Base-by-base conservation (phyloP, 768 basidiomycete species). In the Tylopilus plumbeoviolaceoides region DNA sequence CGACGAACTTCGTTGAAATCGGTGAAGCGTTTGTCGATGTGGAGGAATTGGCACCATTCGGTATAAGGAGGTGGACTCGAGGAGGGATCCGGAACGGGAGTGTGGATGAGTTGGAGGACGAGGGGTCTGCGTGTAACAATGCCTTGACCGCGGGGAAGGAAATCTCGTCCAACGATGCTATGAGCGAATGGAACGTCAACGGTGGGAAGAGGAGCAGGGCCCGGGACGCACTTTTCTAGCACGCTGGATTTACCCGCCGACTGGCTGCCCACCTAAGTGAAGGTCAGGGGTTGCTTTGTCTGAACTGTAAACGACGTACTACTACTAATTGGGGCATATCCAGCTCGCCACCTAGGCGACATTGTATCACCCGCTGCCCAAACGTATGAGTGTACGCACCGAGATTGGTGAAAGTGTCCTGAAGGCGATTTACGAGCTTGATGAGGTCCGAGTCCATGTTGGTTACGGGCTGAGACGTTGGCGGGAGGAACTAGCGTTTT, bases 21-120 rank as follows among this genome's bases (percentile, higher is more conserved):
- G n/a, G 92, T 94, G 73, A 94, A 98, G 38, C 90, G 83, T 68
- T 91, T 91, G 79, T 98, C 95, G 51, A 95, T 78, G 69, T 99
- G 97, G 27, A 98, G 80, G 72, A 99, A 99, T 70, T 98, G 97
- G 42, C 84, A 95, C 86, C 95, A 98, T 79, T 98, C 95, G 1
- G 83, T 78, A 59, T 80, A 78, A 23, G 69, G 54, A 15, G 75
- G 71, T 49, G 75, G 69, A 47, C 79, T 79, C 18, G 76, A 62
- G 53, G 71, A 59, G 38, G 71, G 61, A 48, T 76, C 73, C 20
- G 84, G 79, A 25, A 80, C 69, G 36, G 93, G 89, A 2, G 91
- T 92, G 71, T 99, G 92, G 50, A 98, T 88, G 65, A 98, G 85
- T 68, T 98, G 97, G 8, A 98, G 84, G 27, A 98, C 85, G 51